phyloP scores from a whole-genome alignment of 164 flowering plant genomes.

The Tetrastigma voinierianum region DNA sequence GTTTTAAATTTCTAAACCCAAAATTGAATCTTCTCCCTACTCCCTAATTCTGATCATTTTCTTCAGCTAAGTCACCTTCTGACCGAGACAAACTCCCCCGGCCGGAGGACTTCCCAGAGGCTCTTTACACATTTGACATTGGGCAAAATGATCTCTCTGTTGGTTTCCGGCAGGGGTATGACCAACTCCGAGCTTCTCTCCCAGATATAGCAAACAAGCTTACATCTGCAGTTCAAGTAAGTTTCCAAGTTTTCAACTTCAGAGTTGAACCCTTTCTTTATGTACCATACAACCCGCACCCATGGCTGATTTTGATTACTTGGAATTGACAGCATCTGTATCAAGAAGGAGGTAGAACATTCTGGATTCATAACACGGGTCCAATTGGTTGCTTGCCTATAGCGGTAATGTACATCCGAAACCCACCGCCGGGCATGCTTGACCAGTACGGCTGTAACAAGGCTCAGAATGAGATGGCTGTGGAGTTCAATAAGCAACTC shows the following conservation, averaged over 20 bases:
- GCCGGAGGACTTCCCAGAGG: conserved; percentile 40
- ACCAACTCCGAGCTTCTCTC: conserved; percentile 24
- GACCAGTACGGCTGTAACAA: conserved; percentile 50
- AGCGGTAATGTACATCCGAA: conserved; percentile 18
- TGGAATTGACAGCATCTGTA: conserved; percentile 39
- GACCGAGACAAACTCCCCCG: conserved; percentile 23
- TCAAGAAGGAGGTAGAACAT: conserved; percentile 51
- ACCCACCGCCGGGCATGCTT: conserved; percentile 41
- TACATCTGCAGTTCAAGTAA: conserved; percentile 51
- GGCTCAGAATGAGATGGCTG: conserved; percentile 44
- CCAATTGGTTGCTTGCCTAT: conserved; percentile 67
- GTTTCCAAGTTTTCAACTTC: no score
- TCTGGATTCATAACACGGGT: conserved; percentile 73
- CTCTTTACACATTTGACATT: conserved; percentile 56
- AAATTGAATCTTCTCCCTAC: background rate
- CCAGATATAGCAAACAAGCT: conserved; percentile 35
- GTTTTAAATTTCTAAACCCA: no score
- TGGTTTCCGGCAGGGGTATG: conserved; percentile 23
- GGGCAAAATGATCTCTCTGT: conserved; percentile 56
- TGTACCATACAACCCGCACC: no score
- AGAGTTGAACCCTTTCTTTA: background rate
- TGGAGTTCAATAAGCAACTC: conserved; percentile 51
- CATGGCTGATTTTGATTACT: background rate
- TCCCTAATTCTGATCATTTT: background rate
- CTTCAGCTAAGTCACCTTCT: conserved; percentile 17